phyloP scores from a whole-genome alignment of 1,284 basidiomycete genomes.

The Sphaerobolus stellatus region DNA sequence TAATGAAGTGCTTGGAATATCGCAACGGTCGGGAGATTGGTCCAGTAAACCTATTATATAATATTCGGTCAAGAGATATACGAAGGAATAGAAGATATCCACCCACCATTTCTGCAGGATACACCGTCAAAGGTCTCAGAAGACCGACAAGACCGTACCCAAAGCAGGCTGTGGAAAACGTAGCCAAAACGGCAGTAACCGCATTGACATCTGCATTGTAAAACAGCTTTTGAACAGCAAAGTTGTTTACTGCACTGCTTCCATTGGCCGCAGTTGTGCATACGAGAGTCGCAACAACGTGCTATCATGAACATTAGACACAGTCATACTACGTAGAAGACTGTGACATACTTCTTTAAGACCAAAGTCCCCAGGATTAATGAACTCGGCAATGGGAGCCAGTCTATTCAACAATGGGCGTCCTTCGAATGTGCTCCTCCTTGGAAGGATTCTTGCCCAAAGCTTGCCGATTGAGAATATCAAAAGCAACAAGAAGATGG shows the following conservation, averaged over 20 bases:
- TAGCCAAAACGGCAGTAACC: constrained; percentile 59
- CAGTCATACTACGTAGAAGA: neutral
- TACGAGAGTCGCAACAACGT: constrained; percentile 60
- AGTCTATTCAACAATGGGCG: constrained; percentile 41
- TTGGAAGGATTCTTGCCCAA: constrained; percentile 42
- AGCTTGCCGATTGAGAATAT: constrained; percentile 52
- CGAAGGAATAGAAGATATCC: constrained; percentile 34
- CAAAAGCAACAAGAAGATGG: constrained; percentile 60
- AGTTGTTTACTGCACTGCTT: constrained; percentile 54
- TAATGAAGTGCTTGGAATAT: constrained; percentile 65
- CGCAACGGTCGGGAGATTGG: constrained; percentile 54
- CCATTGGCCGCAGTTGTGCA: constrained; percentile 57
- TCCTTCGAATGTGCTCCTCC: constrained; percentile 37
- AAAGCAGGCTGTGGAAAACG: constrained; percentile 65
- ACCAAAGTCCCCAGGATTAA: constrained; percentile 59
- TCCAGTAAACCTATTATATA: constrained; percentile 9
- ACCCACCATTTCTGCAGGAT: constrained; percentile 73
- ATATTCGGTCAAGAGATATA: neutral
- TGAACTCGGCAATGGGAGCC: constrained; percentile 41
- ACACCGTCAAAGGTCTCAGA: constrained; percentile 59
- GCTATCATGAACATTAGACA: constrained; percentile 34
- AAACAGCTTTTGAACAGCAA: constrained; percentile 60
- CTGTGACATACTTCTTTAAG: constrained; percentile 54
- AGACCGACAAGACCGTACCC: constrained; percentile 64
- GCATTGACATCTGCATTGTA: constrained; percentile 57